Conservation (phyloP, 2,329 filamentous ascomycete species). For the Phialophora macrospora region DNA sequence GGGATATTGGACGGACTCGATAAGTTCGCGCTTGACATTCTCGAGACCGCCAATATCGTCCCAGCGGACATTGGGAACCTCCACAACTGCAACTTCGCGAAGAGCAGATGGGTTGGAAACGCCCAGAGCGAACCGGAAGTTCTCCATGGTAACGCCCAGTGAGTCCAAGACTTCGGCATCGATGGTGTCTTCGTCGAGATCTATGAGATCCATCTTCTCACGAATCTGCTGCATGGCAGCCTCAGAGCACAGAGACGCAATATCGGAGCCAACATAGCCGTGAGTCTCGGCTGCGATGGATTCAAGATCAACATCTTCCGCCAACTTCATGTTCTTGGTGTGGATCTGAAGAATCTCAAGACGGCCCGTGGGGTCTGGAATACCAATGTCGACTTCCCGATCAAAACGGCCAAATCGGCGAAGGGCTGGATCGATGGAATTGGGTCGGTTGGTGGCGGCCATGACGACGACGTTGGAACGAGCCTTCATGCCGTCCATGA, state of each 20-base stretch:
- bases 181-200: slow-evolving; percentile 98
- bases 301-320: slow-evolving; percentile 93
- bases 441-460: slow-evolving; percentile 97
- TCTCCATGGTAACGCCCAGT: slow-evolving; percentile 98
- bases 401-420: slow-evolving; percentile 99
- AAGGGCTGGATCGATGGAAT: slow-evolving; percentile 97
- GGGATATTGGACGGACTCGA: slow-evolving; percentile 98
- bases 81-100: slow-evolving; percentile 97
- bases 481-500: slow-evolving; percentile 99
- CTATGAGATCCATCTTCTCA: slow-evolving; percentile 99
- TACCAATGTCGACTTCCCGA: slow-evolving; percentile 97
- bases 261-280: slow-evolving; percentile 97
- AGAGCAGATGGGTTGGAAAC: slow-evolving; percentile 98
- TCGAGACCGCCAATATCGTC: slow-evolving; percentile 99
- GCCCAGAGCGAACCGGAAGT: slow-evolving; percentile 98
- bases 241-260: slow-evolving; percentile 97
- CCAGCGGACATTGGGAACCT: slow-evolving; percentile 99
- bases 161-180: slow-evolving; percentile 98
- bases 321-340: slow-evolving; percentile 99
- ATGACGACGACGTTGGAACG: slow-evolving; percentile 98
- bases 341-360: slow-evolving; percentile 99
- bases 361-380: slow-evolving; percentile 96
- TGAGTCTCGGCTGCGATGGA: slow-evolving; percentile 97
- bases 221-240: slow-evolving; percentile 99
- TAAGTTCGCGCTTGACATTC: slow-evolving; percentile 98